These are phyloP conservation scores for Corynascus novoguineensis DNA, from an alignment of 495 filamentous ascomycete genomes.

Conservation along the genomic window DNA sequence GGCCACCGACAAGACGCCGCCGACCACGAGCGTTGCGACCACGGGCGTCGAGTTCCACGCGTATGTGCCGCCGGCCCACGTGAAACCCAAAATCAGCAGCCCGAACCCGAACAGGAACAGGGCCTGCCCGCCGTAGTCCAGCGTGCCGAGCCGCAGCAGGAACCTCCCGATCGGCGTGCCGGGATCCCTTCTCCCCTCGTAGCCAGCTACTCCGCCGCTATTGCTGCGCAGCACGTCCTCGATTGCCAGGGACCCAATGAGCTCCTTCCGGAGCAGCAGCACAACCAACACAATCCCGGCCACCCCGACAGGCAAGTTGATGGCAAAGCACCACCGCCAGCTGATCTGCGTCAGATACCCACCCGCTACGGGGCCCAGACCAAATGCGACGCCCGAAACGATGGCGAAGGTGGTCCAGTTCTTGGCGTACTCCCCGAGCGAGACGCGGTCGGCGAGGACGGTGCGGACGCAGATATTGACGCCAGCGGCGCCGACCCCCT, in stretches of 20 bases:
- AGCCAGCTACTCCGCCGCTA: too few species aligned
- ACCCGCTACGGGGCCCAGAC: constrained; percentile 52
- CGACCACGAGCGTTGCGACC: constrained; percentile 48
- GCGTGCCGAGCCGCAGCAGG: constrained; percentile 37
- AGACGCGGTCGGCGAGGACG: constrained; percentile 54
- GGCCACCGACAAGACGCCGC: constrained; percentile 38
- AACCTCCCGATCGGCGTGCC: constrained; percentile 22
- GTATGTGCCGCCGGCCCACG: constrained; percentile 55
- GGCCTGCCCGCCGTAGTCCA: constrained; percentile 52
- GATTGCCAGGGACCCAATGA: constrained; percentile 32
- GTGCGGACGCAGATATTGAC: constrained; percentile 49
- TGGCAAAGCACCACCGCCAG: constrained; percentile 58
- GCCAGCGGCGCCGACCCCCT: constrained; percentile 52
- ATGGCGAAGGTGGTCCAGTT: constrained; percentile 54
- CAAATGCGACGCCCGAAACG: constrained; percentile 46
- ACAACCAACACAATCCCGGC: constrained; percentile 36
- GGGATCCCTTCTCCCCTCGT: neutral
- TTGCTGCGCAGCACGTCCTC: too few species aligned
- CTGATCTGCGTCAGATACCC: constrained; percentile 36
- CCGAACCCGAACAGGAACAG: constrained; percentile 57
- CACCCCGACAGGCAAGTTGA: constrained; percentile 47
- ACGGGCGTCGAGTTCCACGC: constrained; percentile 47
- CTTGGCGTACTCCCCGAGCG: constrained; percentile 50
- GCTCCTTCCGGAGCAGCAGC: constrained; percentile 36
- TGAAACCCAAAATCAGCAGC: constrained; percentile 51